Percentiles rank a stretch among this genome's conserved stretches.
Evolutionary conservation across 139 green algal genomes (phyloP).

Genomic region (Ettlia oleoabundans): DNA sequence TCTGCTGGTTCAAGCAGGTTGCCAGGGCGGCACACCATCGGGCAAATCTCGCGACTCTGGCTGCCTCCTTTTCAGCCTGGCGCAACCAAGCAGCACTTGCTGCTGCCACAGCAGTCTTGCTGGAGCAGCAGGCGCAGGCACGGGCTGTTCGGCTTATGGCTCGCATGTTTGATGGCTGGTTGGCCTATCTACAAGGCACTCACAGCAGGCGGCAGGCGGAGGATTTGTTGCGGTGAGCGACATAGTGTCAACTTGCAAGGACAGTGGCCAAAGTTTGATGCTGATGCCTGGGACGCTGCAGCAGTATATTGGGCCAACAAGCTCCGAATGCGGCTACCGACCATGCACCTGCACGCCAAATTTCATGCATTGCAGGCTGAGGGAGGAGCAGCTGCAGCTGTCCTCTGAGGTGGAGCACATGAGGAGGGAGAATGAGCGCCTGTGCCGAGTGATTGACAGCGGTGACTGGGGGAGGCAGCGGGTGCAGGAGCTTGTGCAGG

Average conservation of each 20-base stretch:
- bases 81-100: neutral
- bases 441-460: constrained; percentile 82
- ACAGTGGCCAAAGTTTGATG: neutral
- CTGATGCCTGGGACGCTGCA: too few relatives aligned
- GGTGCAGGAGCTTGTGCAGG: constrained; percentile 65
- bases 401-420: constrained; percentile 81
- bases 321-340: too few relatives aligned
- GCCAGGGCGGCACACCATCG: neutral
- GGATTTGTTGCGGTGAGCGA: neutral
- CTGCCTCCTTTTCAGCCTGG: neutral
- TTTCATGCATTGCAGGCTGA: constrained; percentile 21
- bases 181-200: constrained; percentile 14
- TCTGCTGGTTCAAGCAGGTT: neutral
- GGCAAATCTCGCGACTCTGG: neutral
- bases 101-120: neutral
- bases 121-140: neutral
- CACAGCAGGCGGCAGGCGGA: neutral
- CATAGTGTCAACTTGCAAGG: neutral
- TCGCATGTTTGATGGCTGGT: constrained; percentile 22
- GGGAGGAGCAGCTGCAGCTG: constrained; percentile 49
- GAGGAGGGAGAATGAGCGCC: constrained; percentile 84
- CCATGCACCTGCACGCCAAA: too few relatives aligned
- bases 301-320: too few relatives aligned
- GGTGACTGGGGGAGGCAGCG: constrained; percentile 85
- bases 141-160: neutral